These are phyloP conservation scores for Fusarium multiceps DNA, from an alignment of 2,329 filamentous ascomycete species.

Conservation along the genomic window DNA sequence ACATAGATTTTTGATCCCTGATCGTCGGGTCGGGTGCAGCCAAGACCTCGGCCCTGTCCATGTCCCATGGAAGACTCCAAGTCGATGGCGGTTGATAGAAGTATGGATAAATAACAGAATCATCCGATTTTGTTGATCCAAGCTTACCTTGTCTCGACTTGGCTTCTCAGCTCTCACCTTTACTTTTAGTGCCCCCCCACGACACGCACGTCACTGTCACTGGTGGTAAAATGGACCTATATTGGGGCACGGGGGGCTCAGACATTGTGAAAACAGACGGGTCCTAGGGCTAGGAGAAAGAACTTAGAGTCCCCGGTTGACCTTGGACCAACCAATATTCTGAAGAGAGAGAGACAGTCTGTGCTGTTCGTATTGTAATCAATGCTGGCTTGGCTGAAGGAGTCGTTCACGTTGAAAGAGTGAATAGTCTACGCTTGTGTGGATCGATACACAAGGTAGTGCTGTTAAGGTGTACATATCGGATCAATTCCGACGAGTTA, in stretches of 20 bases:
- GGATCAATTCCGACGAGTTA: slow-evolving; percentile 17
- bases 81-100: not conserved
- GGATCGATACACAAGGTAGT: slow-evolving; percentile 3
- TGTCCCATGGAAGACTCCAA: not conserved
- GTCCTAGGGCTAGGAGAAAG: slow-evolving; percentile 19
- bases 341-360: slow-evolving; percentile 1
- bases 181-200: slow-evolving; percentile 29
- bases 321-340: not conserved
- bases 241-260: slow-evolving; percentile 15
- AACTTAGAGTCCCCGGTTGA: slow-evolving; percentile 1
- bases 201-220: slow-evolving; percentile 32
- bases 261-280: slow-evolving; percentile 1
- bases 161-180: not conserved
- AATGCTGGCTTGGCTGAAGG: not conserved
- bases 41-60: slow-evolving; percentile 5
- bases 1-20: slow-evolving; percentile 22
- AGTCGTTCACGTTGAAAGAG: not conserved
- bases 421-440: not conserved
- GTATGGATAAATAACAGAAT: not conserved
- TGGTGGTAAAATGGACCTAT: slow-evolving; percentile 18
- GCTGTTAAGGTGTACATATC: slow-evolving; percentile 3
- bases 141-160: slow-evolving; percentile 18
- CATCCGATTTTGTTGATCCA: slow-evolving; percentile 3
- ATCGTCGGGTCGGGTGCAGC: slow-evolving; percentile 13
- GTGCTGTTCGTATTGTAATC: not conserved